Evolutionary conservation across 768 basidiomycete genomes (phyloP).

Genomic region (Psilocybe sp.): DNA sequence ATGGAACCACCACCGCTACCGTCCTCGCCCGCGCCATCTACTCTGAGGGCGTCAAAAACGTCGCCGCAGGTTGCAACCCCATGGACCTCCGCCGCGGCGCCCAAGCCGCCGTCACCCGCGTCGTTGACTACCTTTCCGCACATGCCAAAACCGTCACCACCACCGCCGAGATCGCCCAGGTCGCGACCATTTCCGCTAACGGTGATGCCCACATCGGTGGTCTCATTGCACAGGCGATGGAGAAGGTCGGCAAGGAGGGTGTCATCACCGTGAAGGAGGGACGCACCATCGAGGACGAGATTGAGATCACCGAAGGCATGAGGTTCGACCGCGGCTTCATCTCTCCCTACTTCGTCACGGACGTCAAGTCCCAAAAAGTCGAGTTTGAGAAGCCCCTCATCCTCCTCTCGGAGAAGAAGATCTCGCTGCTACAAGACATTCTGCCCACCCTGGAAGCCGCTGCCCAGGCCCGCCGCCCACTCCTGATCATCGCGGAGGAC

Average conservation of each 20-base stretch:
- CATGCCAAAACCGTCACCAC: constrained; percentile 96
- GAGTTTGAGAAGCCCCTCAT: constrained; percentile 97
- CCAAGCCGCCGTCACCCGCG: constrained; percentile 94
- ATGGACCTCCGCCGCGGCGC: constrained; percentile 99
- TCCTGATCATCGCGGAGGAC: constrained; percentile 97
- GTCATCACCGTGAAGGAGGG: constrained; percentile 99
- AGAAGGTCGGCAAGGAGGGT: constrained; percentile 99
- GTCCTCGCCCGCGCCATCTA: constrained; percentile 97
- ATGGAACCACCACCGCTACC: constrained; percentile 97
- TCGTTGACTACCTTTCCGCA: constrained; percentile 84
- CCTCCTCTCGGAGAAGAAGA: constrained; percentile 97
- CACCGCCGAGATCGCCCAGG: constrained; percentile 96
- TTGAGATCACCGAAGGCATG: constrained; percentile 99
- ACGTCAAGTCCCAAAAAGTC: constrained; percentile 93
- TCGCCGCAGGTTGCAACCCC: constrained; percentile 98
- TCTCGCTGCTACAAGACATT: constrained; percentile 91
- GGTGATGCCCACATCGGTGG: constrained; percentile 87
- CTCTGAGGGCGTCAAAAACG: constrained; percentile 98
- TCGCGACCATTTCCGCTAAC: constrained; percentile 90
- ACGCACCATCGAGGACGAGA: constrained; percentile 96
- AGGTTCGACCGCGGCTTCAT: constrained; percentile 99
- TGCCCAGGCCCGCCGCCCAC: constrained; percentile 78
- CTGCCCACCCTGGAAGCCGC: constrained; percentile 86
- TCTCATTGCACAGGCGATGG: constrained; percentile 98
- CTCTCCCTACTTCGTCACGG: constrained; percentile 97